Evolutionary conservation across 1,139 yeast genomes (phyloP), one percentile per base, ranked within the genome.

Genomic region (Pichia sp.): DNA sequence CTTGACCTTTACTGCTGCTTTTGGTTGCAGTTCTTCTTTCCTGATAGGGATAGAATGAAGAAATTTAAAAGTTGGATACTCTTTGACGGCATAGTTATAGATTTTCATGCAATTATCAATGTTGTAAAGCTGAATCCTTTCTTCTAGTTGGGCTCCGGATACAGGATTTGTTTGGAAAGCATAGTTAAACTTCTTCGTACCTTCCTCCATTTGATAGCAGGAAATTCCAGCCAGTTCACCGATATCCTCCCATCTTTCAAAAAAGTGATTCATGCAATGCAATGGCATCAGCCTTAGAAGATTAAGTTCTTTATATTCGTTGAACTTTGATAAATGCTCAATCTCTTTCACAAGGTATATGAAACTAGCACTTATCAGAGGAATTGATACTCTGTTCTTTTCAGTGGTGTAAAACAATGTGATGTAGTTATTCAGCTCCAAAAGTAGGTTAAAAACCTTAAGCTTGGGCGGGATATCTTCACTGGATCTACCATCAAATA

Each of bases 231-330:
- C 32, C 5, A 32, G 24, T 16, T 32, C 34, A 2, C 43, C 43
- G 15, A 34, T 21, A 26, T 40, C 37, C 13, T 40, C 39, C 43
- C 43, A 37, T 27, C 21, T 37, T 2, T 34, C 35, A 29, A 29
- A 34, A 3, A 37, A 22, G 23, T 34, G 41, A 6, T 9, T 16
- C 27, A 37, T 22, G 14, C 30, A 30, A 29, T 34, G 41, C 4
- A 37, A 15, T 14, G 43, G 38, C 21, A 40, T 10, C n/a, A n/a
- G 23, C 5, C 37, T 12, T n/a, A 33, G 10, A 11, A 15, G 13
- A 16, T 33, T 37, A 3, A 40, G 14, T 7, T 32, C 16, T 10
- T 16, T 23, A 21, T 37, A 37, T 10, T 8, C n/a, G 5, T 35
- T 21, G 28, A 21, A 27, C 31, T 29, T 36, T 10, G 40, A 27